These are phyloP conservation scores for Rhodosorus marinus DNA, from an alignment of 23 red algal species.

Conservation along the genomic window DNA sequence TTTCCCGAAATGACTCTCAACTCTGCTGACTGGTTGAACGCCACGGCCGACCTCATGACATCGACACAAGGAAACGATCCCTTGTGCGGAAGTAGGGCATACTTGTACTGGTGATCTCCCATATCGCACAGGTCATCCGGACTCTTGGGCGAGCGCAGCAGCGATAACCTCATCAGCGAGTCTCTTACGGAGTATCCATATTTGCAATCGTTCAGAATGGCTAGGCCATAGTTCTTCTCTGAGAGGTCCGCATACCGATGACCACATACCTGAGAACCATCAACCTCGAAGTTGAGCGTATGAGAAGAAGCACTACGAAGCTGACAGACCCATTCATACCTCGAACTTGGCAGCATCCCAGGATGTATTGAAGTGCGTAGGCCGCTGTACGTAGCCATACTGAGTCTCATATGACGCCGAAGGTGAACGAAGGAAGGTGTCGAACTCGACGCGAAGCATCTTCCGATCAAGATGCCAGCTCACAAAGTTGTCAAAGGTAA, in stretches of 20 bases:
- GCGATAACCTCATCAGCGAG: constrained; percentile 23
- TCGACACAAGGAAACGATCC: constrained; percentile 25
- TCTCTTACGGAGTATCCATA: constrained; percentile 53
- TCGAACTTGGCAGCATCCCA: constrained; percentile 72
- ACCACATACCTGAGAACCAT: too few species aligned
- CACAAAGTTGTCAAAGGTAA: constrained; percentile 18
- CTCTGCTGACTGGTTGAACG: constrained; percentile 15
- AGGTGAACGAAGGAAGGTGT: constrained; percentile 6
- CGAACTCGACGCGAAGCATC: constrained; percentile 41
- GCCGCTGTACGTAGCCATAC: constrained; percentile 47
- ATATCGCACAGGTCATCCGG: constrained; percentile 51
- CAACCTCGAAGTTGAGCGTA: too few species aligned
- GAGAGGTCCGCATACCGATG: constrained; percentile 55
- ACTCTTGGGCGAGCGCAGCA: constrained; percentile 38
- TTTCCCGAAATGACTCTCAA: background rate
- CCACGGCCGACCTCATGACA: constrained; percentile 20
- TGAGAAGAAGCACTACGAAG: too few species aligned
- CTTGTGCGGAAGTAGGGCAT: constrained; percentile 23
- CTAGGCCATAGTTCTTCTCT: constrained; percentile 21
- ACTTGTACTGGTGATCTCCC: constrained; percentile 22
- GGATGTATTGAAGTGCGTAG: constrained; percentile 36
- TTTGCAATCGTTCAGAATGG: constrained; percentile 55
- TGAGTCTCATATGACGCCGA: constrained; percentile 38
- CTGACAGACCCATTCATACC: too few species aligned
- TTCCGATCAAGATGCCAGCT: constrained; percentile 44